Evolutionary conservation across 176 grass and related monocot genomes (phyloP).

Genomic region (Lolium rigidum): DNA sequence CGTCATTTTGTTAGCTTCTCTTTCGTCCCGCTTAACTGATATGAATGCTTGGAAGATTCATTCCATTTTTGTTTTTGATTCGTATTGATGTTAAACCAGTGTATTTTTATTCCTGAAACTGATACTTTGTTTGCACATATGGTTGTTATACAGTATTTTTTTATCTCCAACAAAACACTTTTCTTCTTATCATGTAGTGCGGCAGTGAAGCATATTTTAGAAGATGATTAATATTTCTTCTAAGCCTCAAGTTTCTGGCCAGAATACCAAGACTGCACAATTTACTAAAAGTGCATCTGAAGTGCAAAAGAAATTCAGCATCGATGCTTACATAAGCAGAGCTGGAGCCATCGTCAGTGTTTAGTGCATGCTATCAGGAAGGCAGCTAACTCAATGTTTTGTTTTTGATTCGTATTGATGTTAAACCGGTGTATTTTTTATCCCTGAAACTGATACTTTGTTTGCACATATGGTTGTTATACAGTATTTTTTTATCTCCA

Average conservation of each 20-base stretch:
- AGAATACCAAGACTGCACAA: too few species aligned
- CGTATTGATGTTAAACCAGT: neutral
- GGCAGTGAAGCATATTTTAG: too few species aligned
- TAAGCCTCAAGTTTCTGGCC: too few species aligned
- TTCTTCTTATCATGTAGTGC: neutral
- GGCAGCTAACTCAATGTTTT: neutral
- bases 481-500: neutral
- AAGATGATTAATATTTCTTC: too few species aligned
- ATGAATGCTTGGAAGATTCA: neutral
- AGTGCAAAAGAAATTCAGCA: too few species aligned
- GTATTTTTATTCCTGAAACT: neutral
- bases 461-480: neutral
- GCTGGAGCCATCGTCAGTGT: too few species aligned
- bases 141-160: neutral
- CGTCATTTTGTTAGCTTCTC: neutral
- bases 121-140: neutral
- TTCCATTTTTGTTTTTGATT: neutral
- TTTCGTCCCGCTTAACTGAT: neutral
- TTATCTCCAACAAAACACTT: neutral
- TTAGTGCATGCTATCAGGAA: too few species aligned
- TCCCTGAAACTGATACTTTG: neutral
- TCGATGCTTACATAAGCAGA: too few species aligned
- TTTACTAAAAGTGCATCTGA: too few species aligned
- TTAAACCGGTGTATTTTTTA: neutral
- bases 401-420: neutral